Base-by-base conservation (phyloP, 495 filamentous ascomycete genomes). In the Xeromyces bisporus region DNA sequence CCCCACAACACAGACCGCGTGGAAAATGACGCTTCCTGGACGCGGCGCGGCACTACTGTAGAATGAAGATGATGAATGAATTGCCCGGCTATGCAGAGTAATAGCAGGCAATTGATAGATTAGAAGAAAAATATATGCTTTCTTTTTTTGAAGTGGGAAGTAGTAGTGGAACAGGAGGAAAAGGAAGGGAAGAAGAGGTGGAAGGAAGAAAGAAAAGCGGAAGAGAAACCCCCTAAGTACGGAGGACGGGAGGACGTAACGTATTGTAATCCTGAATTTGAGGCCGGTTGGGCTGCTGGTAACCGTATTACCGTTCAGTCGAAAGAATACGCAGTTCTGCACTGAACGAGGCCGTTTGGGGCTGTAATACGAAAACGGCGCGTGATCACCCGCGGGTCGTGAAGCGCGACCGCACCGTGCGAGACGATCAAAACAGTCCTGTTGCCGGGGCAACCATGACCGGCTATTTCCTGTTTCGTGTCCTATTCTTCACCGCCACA, bases 1-100 rank as follows among this genome's bases (percentile, higher is more conserved):
- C 56, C 55, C 56, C 59, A 60, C 58, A 49, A 41, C 50, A 47
- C 32, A 46, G 42, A 37, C 47, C 55, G 53, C 53, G 55, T 44
- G 47, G 36, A 43, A 37, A 28, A n/a, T n/a, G n/a, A n/a, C n/a
- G 24, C 24, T 26, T 12, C 15, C 18, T 29, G 18, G 8, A 28
- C 10, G 13, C 6, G 9, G 23, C 18, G 12, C 16, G 18, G 29
- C 7, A 18, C 31, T 23, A 31, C 2, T 17, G 20, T 35, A 15
- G 20, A 35, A 23, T 23, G 13, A 14, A 23, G 14, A 10, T 16
- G 0, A 9, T 24, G 14, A 8, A 20, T 31, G 23, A 34, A 11
- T 26, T 30, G 28, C 14, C 31, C 29, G 23, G 24, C 4, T 28
- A 21, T 15, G 3, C n/a, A 23, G 9, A 37, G 42, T 38, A 8